These are phyloP conservation scores for Plenodomus tracheiphilus DNA, from an alignment of 2,329 filamentous ascomycete species.

Conservation along the genomic window DNA sequence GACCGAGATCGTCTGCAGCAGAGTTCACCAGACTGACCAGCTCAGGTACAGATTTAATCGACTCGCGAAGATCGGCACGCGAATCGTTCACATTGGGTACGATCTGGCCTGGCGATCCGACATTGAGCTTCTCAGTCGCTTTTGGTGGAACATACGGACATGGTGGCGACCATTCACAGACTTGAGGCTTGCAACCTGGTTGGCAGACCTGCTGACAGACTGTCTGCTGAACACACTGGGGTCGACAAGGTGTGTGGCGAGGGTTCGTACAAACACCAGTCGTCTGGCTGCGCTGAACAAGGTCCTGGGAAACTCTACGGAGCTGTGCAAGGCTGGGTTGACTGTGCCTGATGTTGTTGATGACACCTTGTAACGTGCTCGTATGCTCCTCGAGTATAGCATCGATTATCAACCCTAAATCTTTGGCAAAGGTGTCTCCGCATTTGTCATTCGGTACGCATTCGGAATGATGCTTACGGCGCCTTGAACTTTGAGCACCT, in stretches of 20 bases:
- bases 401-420: conserved; percentile 46
- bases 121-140: conserved; percentile 31
- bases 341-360: conserved; percentile 42
- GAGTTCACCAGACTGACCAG: conserved; percentile 43
- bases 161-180: conserved; percentile 12
- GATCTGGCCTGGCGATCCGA: conserved; percentile 25
- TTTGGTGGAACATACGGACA: conserved; percentile 20
- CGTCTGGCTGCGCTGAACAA: conserved; percentile 17
- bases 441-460: conserved; percentile 22
- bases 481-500: conserved; percentile 2
- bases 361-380: conserved; percentile 43
- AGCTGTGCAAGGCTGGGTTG: conserved; percentile 21
- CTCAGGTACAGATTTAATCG: conserved; percentile 38
- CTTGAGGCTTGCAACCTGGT: conserved; percentile 6
- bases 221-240: background rate
- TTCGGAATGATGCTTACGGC: conserved; percentile 18
- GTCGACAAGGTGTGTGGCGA: conserved; percentile 6
- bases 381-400: conserved; percentile 47
- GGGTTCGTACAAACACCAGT: conserved; percentile 3
- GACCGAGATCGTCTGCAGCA: conserved; percentile 41
- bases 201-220: conserved; percentile 2
- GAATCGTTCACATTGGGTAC: conserved; percentile 39
- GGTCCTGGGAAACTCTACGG: conserved; percentile 20
- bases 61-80: conserved; percentile 17
- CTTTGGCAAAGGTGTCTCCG: conserved; percentile 33